Base-by-base conservation (phyloP, 306 rosid species). In the Dicorynia guianensis region DNA sequence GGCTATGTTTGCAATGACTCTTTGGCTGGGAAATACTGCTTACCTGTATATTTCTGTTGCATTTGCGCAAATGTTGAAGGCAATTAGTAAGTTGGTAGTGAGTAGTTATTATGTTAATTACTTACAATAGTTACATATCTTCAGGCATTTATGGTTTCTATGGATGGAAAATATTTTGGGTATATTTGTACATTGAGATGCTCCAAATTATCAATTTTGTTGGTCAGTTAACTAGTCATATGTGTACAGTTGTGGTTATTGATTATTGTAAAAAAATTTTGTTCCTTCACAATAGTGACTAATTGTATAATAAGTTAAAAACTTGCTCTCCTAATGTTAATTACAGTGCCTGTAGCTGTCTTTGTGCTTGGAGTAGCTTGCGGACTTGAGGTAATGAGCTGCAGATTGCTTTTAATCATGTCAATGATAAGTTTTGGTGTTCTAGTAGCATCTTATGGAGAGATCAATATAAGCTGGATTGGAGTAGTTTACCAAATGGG, bases 401-500 rank as follows among this genome's bases (percentile, higher is more conserved):
- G 86, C 89, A 88, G 85, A 89, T 92, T 95, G 98, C 89, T 95
- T 63, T 81, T 89, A 72, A 90, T 95, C 86, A 95, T 95, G 99
- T 95, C 98, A 38, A 85, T 92, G 86, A 95, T 95, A 79, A 95
- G 99, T 85, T 79, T 95, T 69, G 99, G 99, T 42, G 98, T 95
- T 76, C 84, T 95, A 61, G 91, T 95, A 77, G 99, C 99, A 79
- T 95, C 99, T 40, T 89, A 89, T 70, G 99, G 99, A 70, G 99
- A 95, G 89, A 87, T 95, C 70, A 80, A 87, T 80, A 95, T 95
- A 80, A 95, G 53, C 78, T 95, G 99, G 99, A 54, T 95, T 73
- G 99, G 97, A 76, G 99, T 95, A 39, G 97, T 92, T 83, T 95
- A 95, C 75, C 99, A 95, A 80, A 90, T 95, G 99, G 99, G 97